Base-by-base conservation (phyloP, 2,329 filamentous ascomycete species). In the Claviceps sp. region DNA sequence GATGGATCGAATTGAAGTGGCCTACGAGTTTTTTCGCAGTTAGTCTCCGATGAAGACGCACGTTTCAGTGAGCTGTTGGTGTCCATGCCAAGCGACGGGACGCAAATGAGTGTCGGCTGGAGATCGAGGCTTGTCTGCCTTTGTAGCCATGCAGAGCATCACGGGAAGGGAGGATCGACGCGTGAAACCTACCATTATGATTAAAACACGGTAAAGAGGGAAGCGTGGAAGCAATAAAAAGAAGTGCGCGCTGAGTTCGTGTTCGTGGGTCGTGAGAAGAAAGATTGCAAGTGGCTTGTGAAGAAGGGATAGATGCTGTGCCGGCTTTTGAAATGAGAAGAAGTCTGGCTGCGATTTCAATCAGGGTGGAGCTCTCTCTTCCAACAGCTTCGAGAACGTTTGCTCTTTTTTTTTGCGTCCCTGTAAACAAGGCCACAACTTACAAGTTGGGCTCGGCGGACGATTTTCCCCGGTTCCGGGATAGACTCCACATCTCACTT, bases 1-100 rank as follows among this genome's bases (percentile, higher is more conserved):
- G 82, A 98, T 90, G 70, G 87, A 94, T 72, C 91, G 93, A 76
- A 97, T 81, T 60, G 90, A 80, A 67, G 81, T 84, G 61, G 80
- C 72, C 81, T 84, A 55, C 4, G 24, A n/a, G 26, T 34, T 9
- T 3, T 3, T 4, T 36, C 40, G 24, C 47, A 14, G 41, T 50
- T 41, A 50, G 48, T 9, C 20, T 37, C 3, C 30, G 24, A 6
- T 14, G 20, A 8, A 24, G 3, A 13, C 6, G 8, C 7, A 22
- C 9, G 4, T 18, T 30, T 20, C 30, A 4, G 18, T 1, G 11
- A 20, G 1, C 30, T 24, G 3, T 2, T 13, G 2, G 11, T 22
- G n/a, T 22, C 18, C 30, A 4, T 37, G 2, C n/a, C 30, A 16
- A 9, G 18, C 45, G 13, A 30, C 14, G 7, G 11, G 16, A 18